Evolutionary conservation across 2,329 filamentous ascomycete genomes (phyloP), one percentile per base, ranked within the genome.

Genomic region (Chaetomium olivaceum): DNA sequence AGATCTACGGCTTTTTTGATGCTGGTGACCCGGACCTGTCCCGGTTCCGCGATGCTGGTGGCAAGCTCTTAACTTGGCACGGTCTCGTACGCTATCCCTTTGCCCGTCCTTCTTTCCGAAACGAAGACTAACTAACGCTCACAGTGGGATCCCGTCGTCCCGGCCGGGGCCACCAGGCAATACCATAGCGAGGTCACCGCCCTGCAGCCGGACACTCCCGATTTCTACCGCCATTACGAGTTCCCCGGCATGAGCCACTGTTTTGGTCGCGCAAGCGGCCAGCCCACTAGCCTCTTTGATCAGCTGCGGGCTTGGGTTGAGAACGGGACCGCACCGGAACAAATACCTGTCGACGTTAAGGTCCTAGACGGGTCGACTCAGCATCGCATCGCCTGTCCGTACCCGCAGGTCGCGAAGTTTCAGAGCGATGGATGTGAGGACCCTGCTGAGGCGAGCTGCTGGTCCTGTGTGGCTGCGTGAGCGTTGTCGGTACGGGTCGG

Each of bases 1-100:
- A 64, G 55, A 23, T 54, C 33, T 69, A 65, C 29, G 46, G 23
- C 6, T 55, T 55, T 12, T 66, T 72, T 23, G 68, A 61, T 54
- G 67, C 73, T 21, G 62, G 66, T 16, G 70, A 79, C 78, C 80
- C 0, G 5, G 81, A 84, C 63, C 75, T 85, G 3, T 79, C 78
- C 0, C 70, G 73, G 3, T 84, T 84, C 74, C 73, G 79, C 12
- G 61, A 72, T 0, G 71, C 76, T 0, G 82, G 81, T 33, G 82
- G 80, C 16, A 85, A 84, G 69, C 69, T 85, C n/a, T 73, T 85
- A 11, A 79, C 80, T 67, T 85, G 78, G 74, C 83, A 86, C 67
- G 80, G 80, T 19, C 68, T 76, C 57, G 73, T 64, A 46, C 50
- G 62, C 21, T 16, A 1, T 51, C 25, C 11, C 25, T 29, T 29